A percentile compares a stretch with the other conserved stretches of the same genome.
phyloP scores from a whole-genome alignment of 495 filamentous ascomycete genomes.

The Penicillium malachiteum region DNA sequence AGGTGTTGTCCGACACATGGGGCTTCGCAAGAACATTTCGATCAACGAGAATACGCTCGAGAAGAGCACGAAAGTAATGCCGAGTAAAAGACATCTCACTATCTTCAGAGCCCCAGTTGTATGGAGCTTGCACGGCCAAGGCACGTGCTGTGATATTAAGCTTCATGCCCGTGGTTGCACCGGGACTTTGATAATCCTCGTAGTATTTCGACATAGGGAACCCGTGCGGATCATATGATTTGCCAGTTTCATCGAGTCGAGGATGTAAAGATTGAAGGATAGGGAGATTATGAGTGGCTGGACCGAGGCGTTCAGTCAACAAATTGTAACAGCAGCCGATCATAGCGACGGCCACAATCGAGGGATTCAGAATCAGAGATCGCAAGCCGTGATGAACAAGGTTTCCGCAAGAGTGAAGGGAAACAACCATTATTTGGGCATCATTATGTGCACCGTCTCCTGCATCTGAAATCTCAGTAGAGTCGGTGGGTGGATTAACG shows the following conservation, averaged over 20 bases:
- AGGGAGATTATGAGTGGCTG: slow-evolving; percentile 78
- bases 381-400: slow-evolving; percentile 91
- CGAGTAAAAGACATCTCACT: slow-evolving; percentile 87
- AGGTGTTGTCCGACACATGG: slow-evolving; percentile 29
- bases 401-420: slow-evolving; percentile 97
- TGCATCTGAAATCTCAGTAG: not conserved
- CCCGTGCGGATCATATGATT: slow-evolving; percentile 75
- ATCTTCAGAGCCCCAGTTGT: slow-evolving; percentile 83
- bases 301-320: slow-evolving; percentile 82
- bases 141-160: slow-evolving; percentile 95
- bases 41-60: slow-evolving; percentile 89
- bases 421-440: slow-evolving; percentile 75
- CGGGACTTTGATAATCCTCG: slow-evolving; percentile 47
- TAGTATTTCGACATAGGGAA: slow-evolving; percentile 86
- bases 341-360: slow-evolving; percentile 83
- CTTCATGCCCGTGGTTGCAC: slow-evolving; percentile 54
- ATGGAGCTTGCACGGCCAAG: slow-evolving; percentile 93
- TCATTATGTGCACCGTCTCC: slow-evolving; percentile 10
- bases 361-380: slow-evolving; percentile 77
- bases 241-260: slow-evolving; percentile 56
- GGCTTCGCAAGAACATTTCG: slow-evolving; percentile 66
- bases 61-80: slow-evolving; percentile 87
- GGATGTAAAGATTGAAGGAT: slow-evolving; percentile 58
- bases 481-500: slow-evolving; percentile 21
- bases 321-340: slow-evolving; percentile 99